Conservation (phyloP, 129 eudicot species). For the Pulicaria dysenterica region DNA sequence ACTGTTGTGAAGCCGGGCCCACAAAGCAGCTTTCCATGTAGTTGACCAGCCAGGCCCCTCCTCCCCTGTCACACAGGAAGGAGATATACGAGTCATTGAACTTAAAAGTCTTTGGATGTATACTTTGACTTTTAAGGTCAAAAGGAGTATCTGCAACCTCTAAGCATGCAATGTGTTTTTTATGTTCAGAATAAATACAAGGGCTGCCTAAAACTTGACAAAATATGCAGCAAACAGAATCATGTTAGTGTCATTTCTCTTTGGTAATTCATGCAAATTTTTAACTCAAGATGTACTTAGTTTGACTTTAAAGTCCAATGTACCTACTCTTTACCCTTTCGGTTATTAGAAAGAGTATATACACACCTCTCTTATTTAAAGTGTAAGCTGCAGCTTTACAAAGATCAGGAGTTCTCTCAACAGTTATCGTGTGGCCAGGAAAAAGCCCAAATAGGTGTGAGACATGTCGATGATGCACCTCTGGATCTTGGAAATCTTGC, state of each 20-base stretch:
- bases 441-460: conserved; percentile 81
- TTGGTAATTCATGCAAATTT: not conserved
- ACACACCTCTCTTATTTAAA: conserved; percentile 64
- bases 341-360: not conserved
- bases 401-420: conserved; percentile 72
- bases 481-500: conserved; percentile 81
- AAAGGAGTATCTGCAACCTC: conserved; percentile 6
- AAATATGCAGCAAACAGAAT: not conserved
- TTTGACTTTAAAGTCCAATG: conserved; percentile 7
- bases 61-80: conserved; percentile 52
- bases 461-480: conserved; percentile 82
- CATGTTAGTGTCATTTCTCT: not conserved
- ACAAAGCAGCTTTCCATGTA: conserved; percentile 81
- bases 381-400: conserved; percentile 75
- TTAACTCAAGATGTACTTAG: not conserved
- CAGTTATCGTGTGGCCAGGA: conserved; percentile 81
- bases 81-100: not conserved
- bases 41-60: conserved; percentile 99
- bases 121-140: conserved; percentile 5
- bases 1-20: conserved; percentile 82
- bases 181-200: not conserved
- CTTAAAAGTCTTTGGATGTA: conserved; percentile 9
- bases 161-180: not conserved
- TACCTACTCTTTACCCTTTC: not conserved
- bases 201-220: conserved; percentile 9